Base-by-base conservation (phyloP, 2,329 filamentous ascomycete genomes). In the Fusarium xyrophilum region DNA sequence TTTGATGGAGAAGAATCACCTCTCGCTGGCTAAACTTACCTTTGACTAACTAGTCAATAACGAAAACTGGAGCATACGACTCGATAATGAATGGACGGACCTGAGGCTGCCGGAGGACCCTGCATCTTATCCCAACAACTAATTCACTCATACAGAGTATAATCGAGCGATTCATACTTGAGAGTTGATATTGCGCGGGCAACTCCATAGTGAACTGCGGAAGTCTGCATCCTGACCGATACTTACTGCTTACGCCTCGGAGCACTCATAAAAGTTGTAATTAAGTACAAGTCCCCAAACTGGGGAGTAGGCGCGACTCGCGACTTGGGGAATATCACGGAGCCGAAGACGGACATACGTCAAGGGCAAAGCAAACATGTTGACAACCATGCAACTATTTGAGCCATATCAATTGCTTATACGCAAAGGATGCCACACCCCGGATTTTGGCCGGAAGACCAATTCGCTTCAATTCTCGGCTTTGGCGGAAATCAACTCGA, bases 81-180 rank as follows among this genome's bases (percentile, higher is more conserved):
- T 66, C 61, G 44, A 62, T 52, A 43, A 65, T 67, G 38, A 40
- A 54, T 63, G 59, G 57, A 56, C 59, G 65, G 58, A 48, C 63
- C 66, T 57, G 56, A 71, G 65, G 60, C 57, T 65, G 61, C 55
- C 59, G 68, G 64, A 72, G 52, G 71, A 74, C 71, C 71, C 68
- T 73, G 68, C 66, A 70, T 71, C 52, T 53, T 52, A 60, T 54
- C 59, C 43, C 43, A 58, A 61, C 60, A 71, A 67, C 51, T 67
- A 74, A 74, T 74, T 74, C 72, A 74, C 72, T 74, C 72, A 74
- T 74, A 74, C 70, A n/a, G n/a, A n/a, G n/a, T n/a, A n/a, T n/a
- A n/a, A n/a, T n/a, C 19, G 38, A 70, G 47, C 40, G 46, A 50
- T 42, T 40, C 33, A 46, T 51, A 47, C 43, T 35, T 38, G 30